Evolutionary conservation across 495 filamentous ascomycete species (phyloP), one percentile per base, ranked within the genome.

Genomic region (Trichoderma erinaceum): DNA sequence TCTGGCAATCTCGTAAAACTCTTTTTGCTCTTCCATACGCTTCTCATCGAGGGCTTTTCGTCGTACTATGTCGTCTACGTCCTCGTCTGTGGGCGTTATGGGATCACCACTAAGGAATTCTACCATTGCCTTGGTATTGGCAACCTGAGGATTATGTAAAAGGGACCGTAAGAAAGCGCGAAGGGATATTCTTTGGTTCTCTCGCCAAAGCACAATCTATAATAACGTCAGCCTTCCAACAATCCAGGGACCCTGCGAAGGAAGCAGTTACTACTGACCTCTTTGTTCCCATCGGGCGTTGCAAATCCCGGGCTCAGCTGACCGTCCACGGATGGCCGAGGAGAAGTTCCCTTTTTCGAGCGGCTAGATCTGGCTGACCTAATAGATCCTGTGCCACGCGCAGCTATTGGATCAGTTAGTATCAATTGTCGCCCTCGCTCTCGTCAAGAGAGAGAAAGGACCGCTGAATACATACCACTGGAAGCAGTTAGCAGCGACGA

Each of bases 1-100:
- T 69, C 92, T 81, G 2, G 95, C 95, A 75, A 99, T 91, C 74
- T 99, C 93, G 79, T 97, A 99, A 76, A 99, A 99, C 66, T 85
- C 85, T 76, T 86, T 89, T 75, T 98, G 95, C 77, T 99, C 95
- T 73, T 96, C 90, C 29, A 98, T 85, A 32, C 95, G 85, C 71
- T 91, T 88, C 71, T 90, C 87, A 75, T 99, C 95, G 82, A 96
- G 90, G 4, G 83, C 86, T 72, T 93, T 96, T 32, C 95, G 84
- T 65, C 85, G 81, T 25, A 86, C 71, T 50, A 97, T 90, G 76
- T 99, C 96, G 10, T 88, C 81, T 32, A 86, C 74, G 75, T 98
- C 96, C 69, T 95, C 92, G 70, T 94, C 89, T 41, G 87, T 93
- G 18, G 90, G 79, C 7, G 79, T 84, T 35, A 94, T 83, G 1